phyloP scores from a whole-genome alignment of 192 early-diverging fungal species.

The Thamnidium elegans region DNA sequence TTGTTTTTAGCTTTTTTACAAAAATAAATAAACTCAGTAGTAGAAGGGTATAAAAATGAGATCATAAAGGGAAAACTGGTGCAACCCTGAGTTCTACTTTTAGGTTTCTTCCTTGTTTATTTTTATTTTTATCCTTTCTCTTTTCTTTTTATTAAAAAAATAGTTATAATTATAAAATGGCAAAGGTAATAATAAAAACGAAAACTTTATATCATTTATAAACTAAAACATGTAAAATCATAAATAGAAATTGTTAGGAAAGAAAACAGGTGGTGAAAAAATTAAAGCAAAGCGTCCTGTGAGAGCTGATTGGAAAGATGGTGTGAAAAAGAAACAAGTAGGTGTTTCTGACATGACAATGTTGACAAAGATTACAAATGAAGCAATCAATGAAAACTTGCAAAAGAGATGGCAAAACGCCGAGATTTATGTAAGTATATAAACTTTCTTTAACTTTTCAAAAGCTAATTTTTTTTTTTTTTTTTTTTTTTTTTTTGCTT shows the following conservation, averaged over 20 bases:
- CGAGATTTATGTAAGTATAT: conserved; percentile 81
- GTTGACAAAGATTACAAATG: conserved; percentile 91
- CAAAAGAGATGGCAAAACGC: conserved; percentile 82
- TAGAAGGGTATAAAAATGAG: no score
- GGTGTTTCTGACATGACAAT: conserved; percentile 89
- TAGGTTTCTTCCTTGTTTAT: no score
- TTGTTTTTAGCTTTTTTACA: no score
- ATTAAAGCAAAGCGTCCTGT: conserved; percentile 40
- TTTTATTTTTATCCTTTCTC: background rate
- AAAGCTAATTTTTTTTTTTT: conserved; percentile 2
- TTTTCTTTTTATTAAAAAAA: conserved; percentile 3
- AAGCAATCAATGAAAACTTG: conserved; percentile 92
- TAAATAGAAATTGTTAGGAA: conserved; percentile 16
- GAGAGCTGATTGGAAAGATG: conserved; percentile 75
- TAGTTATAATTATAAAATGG: background rate
- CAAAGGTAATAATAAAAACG: conserved; percentile 2
- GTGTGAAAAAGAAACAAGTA: conserved; percentile 72
- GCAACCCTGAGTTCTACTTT: no score
- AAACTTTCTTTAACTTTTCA: background rate
- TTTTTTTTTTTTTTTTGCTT: conserved; percentile 26
- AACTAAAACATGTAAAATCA: no score
- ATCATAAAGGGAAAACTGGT: no score
- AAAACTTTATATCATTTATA: background rate
- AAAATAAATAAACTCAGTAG: no score
- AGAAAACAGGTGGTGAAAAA: conserved; percentile 25